These are phyloP conservation scores for Lactuca saligna DNA, from an alignment of 129 eudicot genomes.

Conservation along the genomic window DNA sequence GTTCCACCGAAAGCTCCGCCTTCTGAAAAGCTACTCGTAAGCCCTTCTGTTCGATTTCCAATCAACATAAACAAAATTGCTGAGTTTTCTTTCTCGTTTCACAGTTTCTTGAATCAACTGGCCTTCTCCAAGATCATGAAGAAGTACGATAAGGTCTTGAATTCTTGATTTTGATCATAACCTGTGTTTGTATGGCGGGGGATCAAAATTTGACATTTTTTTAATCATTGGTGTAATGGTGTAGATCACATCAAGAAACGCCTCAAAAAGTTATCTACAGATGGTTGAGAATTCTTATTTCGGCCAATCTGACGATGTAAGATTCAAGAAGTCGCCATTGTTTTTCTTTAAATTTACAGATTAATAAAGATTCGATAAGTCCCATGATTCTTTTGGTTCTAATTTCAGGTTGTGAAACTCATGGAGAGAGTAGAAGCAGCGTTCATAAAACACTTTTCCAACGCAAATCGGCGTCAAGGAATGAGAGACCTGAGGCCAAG, in stretches of 20 bases:
- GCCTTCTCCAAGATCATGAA: conserved; percentile 76
- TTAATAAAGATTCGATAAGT: neutral
- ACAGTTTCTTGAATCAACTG: conserved; percentile 64
- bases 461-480: conserved; percentile 60
- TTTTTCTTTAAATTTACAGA: conserved; percentile 2
- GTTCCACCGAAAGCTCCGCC: conserved; percentile 56
- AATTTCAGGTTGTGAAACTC: conserved; percentile 46
- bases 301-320: conserved; percentile 66
- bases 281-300: conserved; percentile 67
- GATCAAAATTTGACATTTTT: conserved; percentile 6
- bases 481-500: conserved; percentile 47
- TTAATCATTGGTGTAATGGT: conserved; percentile 30
- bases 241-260: conserved; percentile 64
- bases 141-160: conserved; percentile 70
- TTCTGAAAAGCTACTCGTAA: conserved; percentile 65
- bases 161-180: neutral
- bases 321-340: neutral
- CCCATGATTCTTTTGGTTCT: neutral
- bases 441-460: conserved; percentile 57
- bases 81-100: neutral
- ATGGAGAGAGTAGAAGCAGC: conserved; percentile 56
- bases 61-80: neutral
- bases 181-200: neutral
- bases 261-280: conserved; percentile 54
- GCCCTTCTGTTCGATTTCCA: neutral